These are phyloP conservation scores for Wallacemonas sp. DNA, from an alignment of 208 protist genomes.

Conservation along the genomic window DNA sequence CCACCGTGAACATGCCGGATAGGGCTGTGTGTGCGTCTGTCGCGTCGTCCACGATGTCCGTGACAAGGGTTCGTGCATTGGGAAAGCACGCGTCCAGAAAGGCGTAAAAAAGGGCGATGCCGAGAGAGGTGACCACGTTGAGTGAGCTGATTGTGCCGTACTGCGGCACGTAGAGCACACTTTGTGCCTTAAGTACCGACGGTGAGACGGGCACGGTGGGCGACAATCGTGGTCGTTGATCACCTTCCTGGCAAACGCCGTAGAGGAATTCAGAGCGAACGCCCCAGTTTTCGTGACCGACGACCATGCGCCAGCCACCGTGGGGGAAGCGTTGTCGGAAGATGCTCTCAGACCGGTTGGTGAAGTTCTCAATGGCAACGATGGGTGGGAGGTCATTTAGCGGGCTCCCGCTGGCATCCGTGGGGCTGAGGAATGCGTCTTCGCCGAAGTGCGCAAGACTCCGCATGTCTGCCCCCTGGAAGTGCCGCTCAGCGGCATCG, in stretches of 20 bases:
- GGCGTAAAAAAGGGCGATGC: constrained; percentile 82
- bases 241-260: background rate
- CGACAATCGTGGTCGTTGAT: background rate
- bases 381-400: constrained; percentile 22
- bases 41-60: background rate
- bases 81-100: constrained; percentile 61
- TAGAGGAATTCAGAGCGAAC: constrained; percentile 54
- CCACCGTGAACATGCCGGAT: background rate
- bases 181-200: constrained; percentile 1
- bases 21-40: background rate
- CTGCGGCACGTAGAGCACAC: constrained; percentile 84
- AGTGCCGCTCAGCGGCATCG: background rate
- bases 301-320: constrained; percentile 37
- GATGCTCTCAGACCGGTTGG: constrained; percentile 58
- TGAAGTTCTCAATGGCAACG: constrained; percentile 86
- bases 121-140: constrained; percentile 87
- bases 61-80: constrained; percentile 22
- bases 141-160: constrained; percentile 90
- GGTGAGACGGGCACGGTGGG: background rate
- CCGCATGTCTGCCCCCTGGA: background rate
- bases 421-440: constrained; percentile 25
- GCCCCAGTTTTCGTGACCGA: constrained; percentile 87
- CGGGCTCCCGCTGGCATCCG: background rate
- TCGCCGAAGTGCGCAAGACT: constrained; percentile 34
- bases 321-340: constrained; percentile 40